Evolutionary conservation across 768 basidiomycete species (phyloP).

Genomic region (Mycena olivaceomarginata): DNA sequence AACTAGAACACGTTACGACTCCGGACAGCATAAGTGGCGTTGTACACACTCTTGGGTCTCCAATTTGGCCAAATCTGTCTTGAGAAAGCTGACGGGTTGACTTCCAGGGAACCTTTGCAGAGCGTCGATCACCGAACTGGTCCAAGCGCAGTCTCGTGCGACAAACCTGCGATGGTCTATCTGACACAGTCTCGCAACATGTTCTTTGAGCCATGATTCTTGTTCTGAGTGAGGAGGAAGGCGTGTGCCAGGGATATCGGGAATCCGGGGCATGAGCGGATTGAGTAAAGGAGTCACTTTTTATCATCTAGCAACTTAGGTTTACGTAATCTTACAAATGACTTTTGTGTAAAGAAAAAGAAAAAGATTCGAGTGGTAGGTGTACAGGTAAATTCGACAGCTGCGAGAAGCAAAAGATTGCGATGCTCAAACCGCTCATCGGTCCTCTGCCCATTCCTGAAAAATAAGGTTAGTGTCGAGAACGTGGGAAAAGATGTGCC

Average conservation of each 20-base stretch:
- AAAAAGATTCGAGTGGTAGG: conserved; percentile 1
- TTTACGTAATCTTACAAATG: conserved; percentile 29
- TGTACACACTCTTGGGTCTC: conserved; percentile 87
- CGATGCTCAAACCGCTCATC: conserved; percentile 65
- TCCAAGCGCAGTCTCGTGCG: conserved; percentile 11
- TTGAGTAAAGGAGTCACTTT: conserved; percentile 8
- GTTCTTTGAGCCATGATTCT: conserved; percentile 77
- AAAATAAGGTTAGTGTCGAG: conserved; percentile 43
- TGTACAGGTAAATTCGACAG: conserved; percentile 15
- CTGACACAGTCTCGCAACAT: conserved; percentile 80
- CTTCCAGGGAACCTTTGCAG: conserved; percentile 91
- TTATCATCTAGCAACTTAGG: not conserved
- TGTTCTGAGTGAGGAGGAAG: conserved; percentile 75
- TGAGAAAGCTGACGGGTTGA: conserved; percentile 94
- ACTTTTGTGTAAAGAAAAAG: conserved; percentile 1
- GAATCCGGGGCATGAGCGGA: conserved; percentile 69
- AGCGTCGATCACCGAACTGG: not conserved
- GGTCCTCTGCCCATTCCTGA: conserved; percentile 96
- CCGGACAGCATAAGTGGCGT: not conserved
- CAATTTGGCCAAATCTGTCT: conserved; percentile 81
- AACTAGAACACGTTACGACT: conserved; percentile 68
- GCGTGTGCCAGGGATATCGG: conserved; percentile 81
- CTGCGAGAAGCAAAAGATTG: conserved; percentile 40
- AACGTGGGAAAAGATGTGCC: not conserved
- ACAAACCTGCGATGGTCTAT: conserved; percentile 80